These are phyloP conservation scores for Pachysolen tannophilus DNA, from an alignment of 805 yeast species.

Conservation along the genomic window DNA sequence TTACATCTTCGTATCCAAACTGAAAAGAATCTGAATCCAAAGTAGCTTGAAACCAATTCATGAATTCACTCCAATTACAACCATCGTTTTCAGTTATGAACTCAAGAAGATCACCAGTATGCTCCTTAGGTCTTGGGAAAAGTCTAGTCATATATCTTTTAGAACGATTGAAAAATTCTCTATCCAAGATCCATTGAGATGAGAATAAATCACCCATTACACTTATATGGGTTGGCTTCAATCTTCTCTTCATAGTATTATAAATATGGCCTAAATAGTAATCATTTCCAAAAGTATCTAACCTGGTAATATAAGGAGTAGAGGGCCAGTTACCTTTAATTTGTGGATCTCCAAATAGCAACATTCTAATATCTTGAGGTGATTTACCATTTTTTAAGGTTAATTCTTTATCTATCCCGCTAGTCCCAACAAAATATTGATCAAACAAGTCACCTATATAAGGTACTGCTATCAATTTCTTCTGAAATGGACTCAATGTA, in stretches of 20 bases:
- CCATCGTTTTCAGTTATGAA: constrained; percentile 40
- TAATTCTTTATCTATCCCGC: constrained; percentile 10
- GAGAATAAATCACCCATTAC: constrained; percentile 92
- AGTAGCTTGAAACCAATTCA: constrained; percentile 24
- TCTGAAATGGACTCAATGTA: constrained; percentile 10
- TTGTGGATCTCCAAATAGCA: constrained; percentile 95
- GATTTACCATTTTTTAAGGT: constrained; percentile 13
- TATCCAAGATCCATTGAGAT: constrained; percentile 89
- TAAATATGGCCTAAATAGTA: constrained; percentile 81
- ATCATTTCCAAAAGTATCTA: constrained; percentile 90
- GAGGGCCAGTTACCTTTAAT: constrained; percentile 79
- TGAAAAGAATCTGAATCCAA: constrained; percentile 25
- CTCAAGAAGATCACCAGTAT: constrained; percentile 40
- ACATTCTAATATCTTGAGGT: constrained; percentile 48
- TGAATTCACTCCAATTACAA: constrained; percentile 44
- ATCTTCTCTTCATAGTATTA: constrained; percentile 48
- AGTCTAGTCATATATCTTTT: constrained; percentile 64
- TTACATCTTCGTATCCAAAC: constrained; percentile 51
- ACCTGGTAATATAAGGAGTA: constrained; percentile 61
- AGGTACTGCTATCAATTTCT: constrained; percentile 18
- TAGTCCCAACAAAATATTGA: constrained; percentile 19
- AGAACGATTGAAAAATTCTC: constrained; percentile 78
- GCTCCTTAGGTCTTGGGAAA: constrained; percentile 49
- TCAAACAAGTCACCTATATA: constrained; percentile 25
- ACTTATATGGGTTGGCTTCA: constrained; percentile 72